Evolutionary conservation across 192 early-diverging fungal genomes (phyloP).

Genomic region (Anaeromyces robustus): DNA sequence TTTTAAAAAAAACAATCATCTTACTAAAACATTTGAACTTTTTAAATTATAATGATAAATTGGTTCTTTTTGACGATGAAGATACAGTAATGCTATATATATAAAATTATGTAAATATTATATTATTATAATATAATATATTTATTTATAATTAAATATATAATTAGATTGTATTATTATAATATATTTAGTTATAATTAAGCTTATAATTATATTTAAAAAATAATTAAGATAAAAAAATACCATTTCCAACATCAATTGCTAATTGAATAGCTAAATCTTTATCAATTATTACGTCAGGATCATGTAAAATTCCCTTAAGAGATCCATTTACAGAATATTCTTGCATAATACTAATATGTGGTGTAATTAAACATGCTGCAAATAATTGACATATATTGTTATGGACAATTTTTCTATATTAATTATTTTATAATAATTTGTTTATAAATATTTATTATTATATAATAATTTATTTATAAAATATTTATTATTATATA

Average conservation of each 20-base stretch:
- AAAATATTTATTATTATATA: too few relatives aligned
- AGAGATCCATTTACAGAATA: constrained; percentile 9
- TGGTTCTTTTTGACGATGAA: constrained; percentile 20
- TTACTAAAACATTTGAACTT: constrained; percentile 22
- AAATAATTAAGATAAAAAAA: neutral
- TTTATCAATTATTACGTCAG: constrained; percentile 16
- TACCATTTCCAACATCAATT: constrained; percentile 6
- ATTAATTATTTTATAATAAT: neutral
- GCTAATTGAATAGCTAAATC: constrained; percentile 4
- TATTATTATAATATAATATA: neutral
- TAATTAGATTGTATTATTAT: too few relatives aligned
- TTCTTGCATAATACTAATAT: constrained; percentile 20
- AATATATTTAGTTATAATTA: too few relatives aligned
- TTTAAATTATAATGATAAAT: constrained; percentile 23
- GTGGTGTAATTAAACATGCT: constrained; percentile 14
- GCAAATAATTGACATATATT: constrained; percentile 14
- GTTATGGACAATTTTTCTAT: constrained; percentile 19
- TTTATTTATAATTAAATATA: neutral
- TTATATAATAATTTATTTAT: too few relatives aligned
- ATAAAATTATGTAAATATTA: too few relatives aligned
- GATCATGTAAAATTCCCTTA: constrained; percentile 14
- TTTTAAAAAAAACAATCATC: too few relatives aligned
- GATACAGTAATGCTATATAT: constrained; percentile 12
- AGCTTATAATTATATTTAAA: too few relatives aligned
- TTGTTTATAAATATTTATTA: too few relatives aligned